A percentile compares a stretch with the other conserved stretches of the same genome.
These are phyloP conservation scores for Colletotrichum sp. DNA, from an alignment of 2,329 filamentous ascomycete species.

Conservation along the genomic window DNA sequence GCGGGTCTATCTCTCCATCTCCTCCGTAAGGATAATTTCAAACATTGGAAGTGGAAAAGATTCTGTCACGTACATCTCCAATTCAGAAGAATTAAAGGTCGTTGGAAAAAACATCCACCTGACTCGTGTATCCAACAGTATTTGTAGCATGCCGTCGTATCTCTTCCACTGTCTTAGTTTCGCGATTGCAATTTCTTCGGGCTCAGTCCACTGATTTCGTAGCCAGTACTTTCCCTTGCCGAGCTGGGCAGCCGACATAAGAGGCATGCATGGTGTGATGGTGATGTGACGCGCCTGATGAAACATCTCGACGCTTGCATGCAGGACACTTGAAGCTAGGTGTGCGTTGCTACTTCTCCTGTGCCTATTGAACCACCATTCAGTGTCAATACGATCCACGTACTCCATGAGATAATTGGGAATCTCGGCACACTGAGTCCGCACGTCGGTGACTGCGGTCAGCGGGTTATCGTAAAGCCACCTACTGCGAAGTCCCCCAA, in stretches of 20 bases:
- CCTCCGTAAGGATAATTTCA: no score
- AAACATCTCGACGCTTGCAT: rapidly evolving
- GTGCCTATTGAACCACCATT: neutral
- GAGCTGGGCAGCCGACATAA: neutral
- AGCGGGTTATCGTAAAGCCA: neutral
- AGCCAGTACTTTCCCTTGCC: rapidly evolving
- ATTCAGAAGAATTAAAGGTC: no score
- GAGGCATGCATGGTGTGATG: rapidly evolving
- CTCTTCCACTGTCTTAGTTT: neutral
- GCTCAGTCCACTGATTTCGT: rapidly evolving
- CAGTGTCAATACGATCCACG: neutral
- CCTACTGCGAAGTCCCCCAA: neutral
- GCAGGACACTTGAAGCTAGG: neutral
- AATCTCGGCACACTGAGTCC: rapidly evolving
- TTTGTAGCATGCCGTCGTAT: no score
- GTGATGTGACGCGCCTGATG: neutral
- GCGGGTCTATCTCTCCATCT: no score
- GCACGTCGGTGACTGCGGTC: rapidly evolving
- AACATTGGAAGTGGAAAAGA: no score
- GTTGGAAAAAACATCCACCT: no score
- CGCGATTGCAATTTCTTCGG: rapidly evolving
- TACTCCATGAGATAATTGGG: rapidly evolving
- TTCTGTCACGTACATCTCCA: no score
- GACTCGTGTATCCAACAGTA: no score
- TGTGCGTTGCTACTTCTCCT: no score